Conservation (phyloP, 257 asterid genomes). For the Mitragyna speciosa region DNA sequence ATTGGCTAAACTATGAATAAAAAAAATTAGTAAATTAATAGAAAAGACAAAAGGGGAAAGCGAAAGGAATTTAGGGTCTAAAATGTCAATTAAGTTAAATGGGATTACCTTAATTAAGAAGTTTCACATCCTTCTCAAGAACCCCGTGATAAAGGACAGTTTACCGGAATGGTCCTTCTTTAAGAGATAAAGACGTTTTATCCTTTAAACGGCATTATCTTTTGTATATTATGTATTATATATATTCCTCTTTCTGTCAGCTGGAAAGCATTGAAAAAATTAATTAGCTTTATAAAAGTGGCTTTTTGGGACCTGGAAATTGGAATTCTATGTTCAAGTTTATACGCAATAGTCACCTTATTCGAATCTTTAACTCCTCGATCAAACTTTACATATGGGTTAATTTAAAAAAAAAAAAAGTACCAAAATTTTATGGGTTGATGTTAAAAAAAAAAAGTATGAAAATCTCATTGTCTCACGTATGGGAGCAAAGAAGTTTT, state of each 20-base stretch:
- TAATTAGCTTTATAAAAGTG: slow-evolving; percentile 11
- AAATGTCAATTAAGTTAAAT: not conserved
- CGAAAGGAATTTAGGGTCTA: not conserved
- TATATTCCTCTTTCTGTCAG: not conserved
- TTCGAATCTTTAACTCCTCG: not conserved
- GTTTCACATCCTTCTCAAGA: slow-evolving; percentile 6
- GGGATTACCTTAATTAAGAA: not conserved
- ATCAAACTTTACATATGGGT: too few relatives aligned
- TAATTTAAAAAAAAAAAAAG: too few relatives aligned
- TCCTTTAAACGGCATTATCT: not conserved
- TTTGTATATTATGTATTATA: not conserved
- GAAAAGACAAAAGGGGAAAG: too few relatives aligned
- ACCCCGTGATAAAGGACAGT: slow-evolving; percentile 15
- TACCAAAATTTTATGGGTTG: too few relatives aligned
- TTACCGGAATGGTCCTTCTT: not conserved
- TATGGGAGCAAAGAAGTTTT: too few relatives aligned
- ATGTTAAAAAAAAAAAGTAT: too few relatives aligned
- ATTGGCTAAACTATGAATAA: too few relatives aligned
- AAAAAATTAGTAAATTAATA: too few relatives aligned
- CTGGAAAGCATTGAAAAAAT: not conserved
- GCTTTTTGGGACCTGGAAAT: not conserved
- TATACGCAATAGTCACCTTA: not conserved
- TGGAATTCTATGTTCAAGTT: not conserved
- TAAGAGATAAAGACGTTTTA: slow-evolving; percentile 1
- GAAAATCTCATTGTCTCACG: too few relatives aligned